Conservation (phyloP, 2,329 filamentous ascomycete genomes). For the Juglanconis sp. region DNA sequence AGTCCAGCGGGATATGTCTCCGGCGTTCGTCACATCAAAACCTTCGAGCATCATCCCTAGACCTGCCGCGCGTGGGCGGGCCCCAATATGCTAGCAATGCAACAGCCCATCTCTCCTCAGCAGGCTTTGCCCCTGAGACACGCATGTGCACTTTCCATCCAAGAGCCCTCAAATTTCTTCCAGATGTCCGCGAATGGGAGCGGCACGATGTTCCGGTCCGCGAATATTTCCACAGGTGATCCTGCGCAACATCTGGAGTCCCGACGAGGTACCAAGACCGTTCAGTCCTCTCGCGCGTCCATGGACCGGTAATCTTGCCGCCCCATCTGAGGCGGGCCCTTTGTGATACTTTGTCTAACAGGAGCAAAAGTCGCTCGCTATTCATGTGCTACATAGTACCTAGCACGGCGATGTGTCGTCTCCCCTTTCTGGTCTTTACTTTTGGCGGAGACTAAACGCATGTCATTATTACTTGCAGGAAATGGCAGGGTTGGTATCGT, state of each 20-base stretch:
- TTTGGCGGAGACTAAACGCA: constrained; percentile 6
- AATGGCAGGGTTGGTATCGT: constrained; percentile 13
- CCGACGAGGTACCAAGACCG: background rate
- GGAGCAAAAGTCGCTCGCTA: background rate
- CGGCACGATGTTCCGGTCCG: background rate
- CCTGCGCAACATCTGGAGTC: background rate
- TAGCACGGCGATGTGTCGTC: background rate
- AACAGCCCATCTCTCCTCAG: background rate
- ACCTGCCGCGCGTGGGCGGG: constrained; percentile 2
- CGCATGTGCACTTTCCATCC: background rate
- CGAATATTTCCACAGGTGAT: background rate
- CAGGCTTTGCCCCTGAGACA: constrained; percentile 3
- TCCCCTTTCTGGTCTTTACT: constrained; percentile 7
- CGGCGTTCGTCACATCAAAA: background rate
- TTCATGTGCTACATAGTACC: too few relatives aligned
- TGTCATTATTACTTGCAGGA: constrained; percentile 10
- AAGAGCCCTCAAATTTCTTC: background rate
- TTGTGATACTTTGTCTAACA: background rate
- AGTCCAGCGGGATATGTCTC: background rate
- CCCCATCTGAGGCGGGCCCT: background rate
- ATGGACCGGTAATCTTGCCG: background rate
- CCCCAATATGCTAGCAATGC: background rate
- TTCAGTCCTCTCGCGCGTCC: background rate
- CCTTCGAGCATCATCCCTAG: constrained; percentile 4
- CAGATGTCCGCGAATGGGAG: background rate